Evolutionary conservation across 2,329 filamentous ascomycete genomes (phyloP).

Genomic region (Neocatenulostroma microsporum): DNA sequence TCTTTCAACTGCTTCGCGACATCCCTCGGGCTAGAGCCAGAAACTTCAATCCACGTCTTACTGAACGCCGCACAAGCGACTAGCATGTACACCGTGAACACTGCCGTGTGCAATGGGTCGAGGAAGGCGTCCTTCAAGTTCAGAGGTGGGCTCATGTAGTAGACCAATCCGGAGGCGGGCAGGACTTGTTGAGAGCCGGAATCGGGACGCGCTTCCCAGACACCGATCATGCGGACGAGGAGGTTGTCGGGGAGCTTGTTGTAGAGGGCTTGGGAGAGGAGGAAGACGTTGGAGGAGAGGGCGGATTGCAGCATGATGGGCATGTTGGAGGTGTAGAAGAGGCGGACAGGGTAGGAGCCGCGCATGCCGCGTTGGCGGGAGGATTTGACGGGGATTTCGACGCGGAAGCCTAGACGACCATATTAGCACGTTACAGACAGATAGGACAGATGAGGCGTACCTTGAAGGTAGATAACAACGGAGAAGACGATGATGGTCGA

Average conservation of each 20-base stretch:
- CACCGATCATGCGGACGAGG: slow-evolving; percentile 90
- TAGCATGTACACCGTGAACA: slow-evolving; percentile 97
- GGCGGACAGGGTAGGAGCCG: slow-evolving; percentile 93
- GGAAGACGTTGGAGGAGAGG: slow-evolving; percentile 96
- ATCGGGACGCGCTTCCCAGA: slow-evolving; percentile 98
- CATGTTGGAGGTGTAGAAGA: slow-evolving; percentile 99
- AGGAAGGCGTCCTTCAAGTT: slow-evolving; percentile 96
- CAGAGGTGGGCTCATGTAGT: slow-evolving; percentile 98
- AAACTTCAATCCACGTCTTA: slow-evolving; percentile 99
- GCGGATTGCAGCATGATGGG: slow-evolving; percentile 99
- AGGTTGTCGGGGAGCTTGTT: slow-evolving; percentile 99
- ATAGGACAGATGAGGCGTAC: slow-evolving; percentile 48
- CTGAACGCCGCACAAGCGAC: slow-evolving; percentile 96
- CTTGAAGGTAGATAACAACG: slow-evolving; percentile 80
- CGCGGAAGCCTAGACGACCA: slow-evolving; percentile 85
- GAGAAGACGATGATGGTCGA: slow-evolving; percentile 90
- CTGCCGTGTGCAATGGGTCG: slow-evolving; percentile 90
- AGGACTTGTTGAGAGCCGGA: slow-evolving; percentile 94
- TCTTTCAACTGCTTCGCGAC: slow-evolving; percentile 99
- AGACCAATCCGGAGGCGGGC: slow-evolving; percentile 85
- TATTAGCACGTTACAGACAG: neutral
- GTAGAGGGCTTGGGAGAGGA: slow-evolving; percentile 99
- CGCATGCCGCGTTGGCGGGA: slow-evolving; percentile 97
- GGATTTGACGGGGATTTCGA: slow-evolving; percentile 99
- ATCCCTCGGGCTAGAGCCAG: slow-evolving; percentile 91